Base-by-base conservation (phyloP, 441 rosid genomes). In the Corymbia calophylla region DNA sequence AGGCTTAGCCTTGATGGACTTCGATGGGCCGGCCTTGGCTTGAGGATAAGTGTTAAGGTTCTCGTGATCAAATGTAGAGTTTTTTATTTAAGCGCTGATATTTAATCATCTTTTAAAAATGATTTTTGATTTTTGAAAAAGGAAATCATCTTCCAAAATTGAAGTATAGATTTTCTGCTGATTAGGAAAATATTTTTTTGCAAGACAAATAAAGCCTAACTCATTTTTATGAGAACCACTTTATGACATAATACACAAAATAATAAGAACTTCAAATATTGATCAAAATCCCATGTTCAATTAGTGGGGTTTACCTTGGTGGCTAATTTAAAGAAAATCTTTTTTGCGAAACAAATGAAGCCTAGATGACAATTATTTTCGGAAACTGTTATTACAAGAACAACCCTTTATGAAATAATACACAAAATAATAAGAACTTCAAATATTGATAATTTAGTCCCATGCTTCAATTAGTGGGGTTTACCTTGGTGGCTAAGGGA, bases 91-190 rank as follows among this genome's bases (percentile, higher is more conserved):
- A 9, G 2, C 62, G 0, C 0, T 23, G 13, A 56, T 56, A 56
- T 56, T 12, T 9, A 56, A 0, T 0, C 13, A 56, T 56, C 3
- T 23, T 56, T 56, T 56, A 0, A 9, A 56, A 56, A 23, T 56
- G 62, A 9, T 56, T 56, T 56, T 1, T 0, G 0, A 56, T 23
- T 56, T 23, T 56, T 21, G 9, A 56, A 1, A 56, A 56, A 56
- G 3, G 13, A 56, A 23, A 56, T 56, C 6, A 23, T 56, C 2
- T 56, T 56, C 10, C 3, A 21, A 0, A 56, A 2, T 56, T 56
- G 0, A 56, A 56, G 14, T 56, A 23, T 56, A 56, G 0, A 21
- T 56, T 56, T 56, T 56, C 6, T 0, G 10, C 0, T 56, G 25
- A 9, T 56, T 23, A 56, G 44, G 44, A 23, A 23, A 23, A 23